phyloP scores from a whole-genome alignment of 2,329 filamentous ascomycete genomes.

The Zymoseptoria brevis region DNA sequence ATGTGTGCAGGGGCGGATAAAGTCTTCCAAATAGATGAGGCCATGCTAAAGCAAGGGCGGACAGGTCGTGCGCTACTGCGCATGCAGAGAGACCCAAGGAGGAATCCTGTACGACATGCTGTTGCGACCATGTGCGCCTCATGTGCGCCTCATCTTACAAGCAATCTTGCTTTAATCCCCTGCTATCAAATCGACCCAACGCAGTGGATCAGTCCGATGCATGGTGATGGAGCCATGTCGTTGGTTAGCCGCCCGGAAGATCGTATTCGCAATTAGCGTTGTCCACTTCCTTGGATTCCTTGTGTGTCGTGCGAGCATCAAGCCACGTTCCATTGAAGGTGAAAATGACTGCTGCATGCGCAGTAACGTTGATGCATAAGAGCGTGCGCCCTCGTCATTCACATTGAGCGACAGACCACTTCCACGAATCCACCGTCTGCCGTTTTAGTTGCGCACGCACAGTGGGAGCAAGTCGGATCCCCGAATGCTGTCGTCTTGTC shows the following conservation, averaged over 20 bases:
- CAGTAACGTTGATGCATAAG: not conserved
- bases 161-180: not conserved
- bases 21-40: not conserved
- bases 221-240: not conserved
- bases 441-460: too few relatives aligned
- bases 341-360: not conserved
- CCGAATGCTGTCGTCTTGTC: too few relatives aligned
- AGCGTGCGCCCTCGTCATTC: too few relatives aligned
- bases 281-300: slow-evolving; percentile 6
- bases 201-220: not conserved
- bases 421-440: too few relatives aligned
- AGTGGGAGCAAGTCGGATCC: too few relatives aligned
- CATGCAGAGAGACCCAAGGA: not conserved
- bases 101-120: not conserved
- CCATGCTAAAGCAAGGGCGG: not conserved
- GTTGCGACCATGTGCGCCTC: not conserved
- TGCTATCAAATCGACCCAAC: not conserved
- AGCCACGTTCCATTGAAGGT: not conserved
- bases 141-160: not conserved
- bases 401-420: too few relatives aligned
- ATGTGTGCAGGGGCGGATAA: not conserved
- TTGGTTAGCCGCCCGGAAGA: slow-evolving; percentile 8
- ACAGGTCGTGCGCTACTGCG: not conserved
- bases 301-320: not conserved
- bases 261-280: slow-evolving; percentile 12